Percentiles rank a stretch among this genome's conserved stretches.
Conservation (phyloP, 345 rosid genomes). For the Hibiscus mutabilis region DNA sequence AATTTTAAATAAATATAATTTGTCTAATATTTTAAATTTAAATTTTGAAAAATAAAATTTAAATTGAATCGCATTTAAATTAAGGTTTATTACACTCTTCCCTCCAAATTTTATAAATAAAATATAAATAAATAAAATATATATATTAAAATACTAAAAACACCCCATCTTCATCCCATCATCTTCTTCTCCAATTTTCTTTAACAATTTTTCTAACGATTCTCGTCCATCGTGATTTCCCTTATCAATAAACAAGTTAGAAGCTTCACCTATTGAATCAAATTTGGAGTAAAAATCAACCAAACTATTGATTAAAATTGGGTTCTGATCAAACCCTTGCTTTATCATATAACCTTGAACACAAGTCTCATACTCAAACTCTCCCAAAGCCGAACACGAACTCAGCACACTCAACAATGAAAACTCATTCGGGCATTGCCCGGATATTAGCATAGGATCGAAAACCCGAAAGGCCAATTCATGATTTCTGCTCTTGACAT, state of each 20-base stretch:
- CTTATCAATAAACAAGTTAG: conserved; percentile 30
- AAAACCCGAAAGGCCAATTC: conserved; percentile 36
- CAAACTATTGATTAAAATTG: conserved; percentile 37
- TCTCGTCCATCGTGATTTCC: conserved; percentile 40
- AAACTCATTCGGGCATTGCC: conserved; percentile 45
- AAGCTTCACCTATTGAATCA: conserved; percentile 33
- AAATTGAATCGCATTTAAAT: too few relatives aligned
- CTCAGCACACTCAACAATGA: conserved; percentile 49
- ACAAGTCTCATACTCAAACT: conserved; percentile 31
- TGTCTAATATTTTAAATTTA: too few relatives aligned
- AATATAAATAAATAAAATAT: too few relatives aligned
- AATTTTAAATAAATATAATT: too few relatives aligned
- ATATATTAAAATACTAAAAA: too few relatives aligned
- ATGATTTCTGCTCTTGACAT: conserved; percentile 31
- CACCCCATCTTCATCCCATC: too few relatives aligned
- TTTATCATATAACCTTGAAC: conserved; percentile 45
- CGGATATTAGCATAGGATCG: conserved; percentile 36
- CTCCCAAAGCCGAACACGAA: conserved; percentile 44
- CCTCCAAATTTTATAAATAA: too few relatives aligned
- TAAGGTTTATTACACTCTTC: too few relatives aligned
- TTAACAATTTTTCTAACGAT: too few relatives aligned
- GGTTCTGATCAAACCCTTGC: conserved; percentile 44
- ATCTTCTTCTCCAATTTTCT: too few relatives aligned
- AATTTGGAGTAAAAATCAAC: conserved; percentile 55
- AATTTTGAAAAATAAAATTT: too few relatives aligned